Percentiles rank a stretch among this genome's conserved stretches.
These are phyloP conservation scores for Gnomoniopsis sp. DNA, from an alignment of 2,329 filamentous ascomycete genomes.

Conservation along the genomic window DNA sequence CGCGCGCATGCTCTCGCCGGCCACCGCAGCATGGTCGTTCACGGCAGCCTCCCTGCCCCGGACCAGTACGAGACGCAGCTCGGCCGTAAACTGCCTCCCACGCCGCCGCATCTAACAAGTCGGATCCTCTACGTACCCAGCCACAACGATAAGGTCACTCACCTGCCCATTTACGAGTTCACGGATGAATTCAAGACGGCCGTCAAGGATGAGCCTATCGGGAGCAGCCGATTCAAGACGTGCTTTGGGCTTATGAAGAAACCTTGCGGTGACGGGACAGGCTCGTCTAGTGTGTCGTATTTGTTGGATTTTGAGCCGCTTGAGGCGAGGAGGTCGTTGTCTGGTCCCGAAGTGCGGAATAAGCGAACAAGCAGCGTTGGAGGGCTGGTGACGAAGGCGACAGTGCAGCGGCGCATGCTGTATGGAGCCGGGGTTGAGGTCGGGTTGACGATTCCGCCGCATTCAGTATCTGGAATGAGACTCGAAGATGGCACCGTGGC, in stretches of 20 bases:
- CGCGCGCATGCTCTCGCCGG: neutral
- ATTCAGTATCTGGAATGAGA: neutral
- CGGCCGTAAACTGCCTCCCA: constrained; percentile 12
- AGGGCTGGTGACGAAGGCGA: neutral
- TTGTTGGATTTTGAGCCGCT: constrained; percentile 15
- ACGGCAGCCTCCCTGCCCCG: constrained; percentile 3
- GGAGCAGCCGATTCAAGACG: constrained; percentile 17
- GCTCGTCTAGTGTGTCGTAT: constrained; percentile 11
- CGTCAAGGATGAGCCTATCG: constrained; percentile 13
- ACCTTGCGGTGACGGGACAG: constrained; percentile 14
- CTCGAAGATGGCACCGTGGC: constrained; percentile 7
- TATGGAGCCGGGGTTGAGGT: constrained; percentile 12
- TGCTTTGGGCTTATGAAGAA: constrained; percentile 15
- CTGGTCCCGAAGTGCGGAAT: neutral
- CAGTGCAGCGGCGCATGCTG: constrained; percentile 8
- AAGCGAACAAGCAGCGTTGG: neutral
- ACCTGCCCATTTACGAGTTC: constrained; percentile 18
- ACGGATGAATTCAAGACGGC: constrained; percentile 8
- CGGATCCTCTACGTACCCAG: constrained; percentile 15
- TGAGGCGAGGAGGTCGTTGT: constrained; percentile 4
- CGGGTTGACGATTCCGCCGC: constrained; percentile 8
- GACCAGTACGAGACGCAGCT: constrained; percentile 13
- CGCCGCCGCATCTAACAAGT: constrained; percentile 8
- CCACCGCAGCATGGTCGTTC: neutral
- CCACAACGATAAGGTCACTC: constrained; percentile 12